A percentile compares a stretch with the other conserved stretches of the same genome.
These are phyloP conservation scores for Datisca glomerata DNA, from an alignment of 306 rosid species.

Conservation along the genomic window DNA sequence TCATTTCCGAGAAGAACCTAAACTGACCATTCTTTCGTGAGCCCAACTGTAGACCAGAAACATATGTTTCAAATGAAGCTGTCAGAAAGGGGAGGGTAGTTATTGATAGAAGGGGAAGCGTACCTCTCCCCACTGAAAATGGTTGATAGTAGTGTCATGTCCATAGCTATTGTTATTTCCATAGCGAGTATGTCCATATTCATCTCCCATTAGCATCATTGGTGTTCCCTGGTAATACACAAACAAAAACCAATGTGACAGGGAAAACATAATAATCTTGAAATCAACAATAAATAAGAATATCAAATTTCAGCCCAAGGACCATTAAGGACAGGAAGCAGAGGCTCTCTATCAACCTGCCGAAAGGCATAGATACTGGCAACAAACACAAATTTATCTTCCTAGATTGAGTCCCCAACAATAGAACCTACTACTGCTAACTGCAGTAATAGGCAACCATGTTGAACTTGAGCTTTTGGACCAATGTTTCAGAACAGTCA, in stretches of 20 bases:
- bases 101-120: constrained; percentile 2
- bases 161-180: constrained; percentile 98
- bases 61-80: constrained; percentile 9
- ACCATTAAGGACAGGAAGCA: too few species aligned
- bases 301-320: too few species aligned
- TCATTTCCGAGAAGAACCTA: constrained; percentile 66
- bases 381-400: too few species aligned
- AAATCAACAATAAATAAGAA: too few species aligned
- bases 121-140: constrained; percentile 79
- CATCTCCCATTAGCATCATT: constrained; percentile 99
- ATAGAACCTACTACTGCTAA: too few species aligned
- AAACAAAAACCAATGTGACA: constrained; percentile 11
- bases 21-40: constrained; percentile 52
- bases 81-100: constrained; percentile 6
- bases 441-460: too few species aligned
- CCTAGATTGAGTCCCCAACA: too few species aligned
- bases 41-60: constrained; percentile 43
- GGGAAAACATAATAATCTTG: too few species aligned
- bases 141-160: constrained; percentile 67
- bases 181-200: constrained; percentile 77
- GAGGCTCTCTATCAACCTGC: too few species aligned
- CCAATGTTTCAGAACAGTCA: too few species aligned
- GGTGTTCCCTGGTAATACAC: constrained; percentile 67
- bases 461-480: too few species aligned
- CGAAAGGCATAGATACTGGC: too few species aligned